Evolutionary conservation across 176 grass and related monocot species (phyloP).

Genomic region (Oryza nivara): DNA sequence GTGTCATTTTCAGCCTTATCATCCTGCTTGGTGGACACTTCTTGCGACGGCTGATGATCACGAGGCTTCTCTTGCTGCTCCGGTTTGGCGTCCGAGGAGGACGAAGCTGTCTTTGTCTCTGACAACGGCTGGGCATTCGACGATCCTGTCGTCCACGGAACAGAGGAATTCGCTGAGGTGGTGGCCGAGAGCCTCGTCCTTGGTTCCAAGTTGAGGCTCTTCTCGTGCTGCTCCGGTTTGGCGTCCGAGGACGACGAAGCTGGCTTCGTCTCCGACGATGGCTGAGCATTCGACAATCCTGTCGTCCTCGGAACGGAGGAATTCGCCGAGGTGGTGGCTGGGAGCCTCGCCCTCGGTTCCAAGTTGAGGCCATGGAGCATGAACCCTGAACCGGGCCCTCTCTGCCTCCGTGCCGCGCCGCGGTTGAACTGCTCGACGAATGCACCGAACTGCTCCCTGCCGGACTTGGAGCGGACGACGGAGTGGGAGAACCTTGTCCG

Average conservation of each 20-base stretch:
- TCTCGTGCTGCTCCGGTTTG: neutral
- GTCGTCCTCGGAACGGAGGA: slow-evolving; percentile 7
- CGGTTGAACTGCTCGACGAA: slow-evolving; percentile 61
- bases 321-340: neutral
- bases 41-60: neutral
- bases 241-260: neutral
- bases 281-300: neutral
- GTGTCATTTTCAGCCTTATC: slow-evolving; percentile 11
- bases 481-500: slow-evolving; percentile 80
- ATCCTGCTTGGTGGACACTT: neutral
- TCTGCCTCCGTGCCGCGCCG: slow-evolving; percentile 44
- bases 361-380: slow-evolving; percentile 48
- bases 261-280: neutral
- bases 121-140: neutral
- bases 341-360: slow-evolving; percentile 34
- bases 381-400: slow-evolving; percentile 36
- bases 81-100: neutral
- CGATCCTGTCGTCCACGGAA: slow-evolving; percentile 18
- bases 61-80: neutral
- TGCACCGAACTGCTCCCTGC: slow-evolving; percentile 50
- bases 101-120: neutral
- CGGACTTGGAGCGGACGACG: slow-evolving; percentile 55
- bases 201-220: slow-evolving; percentile 41
- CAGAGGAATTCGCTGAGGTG: neutral
- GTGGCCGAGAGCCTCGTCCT: slow-evolving; percentile 16